These are phyloP conservation scores for Aspergillus candidus DNA, from an alignment of 2,329 filamentous ascomycete species.

Conservation along the genomic window DNA sequence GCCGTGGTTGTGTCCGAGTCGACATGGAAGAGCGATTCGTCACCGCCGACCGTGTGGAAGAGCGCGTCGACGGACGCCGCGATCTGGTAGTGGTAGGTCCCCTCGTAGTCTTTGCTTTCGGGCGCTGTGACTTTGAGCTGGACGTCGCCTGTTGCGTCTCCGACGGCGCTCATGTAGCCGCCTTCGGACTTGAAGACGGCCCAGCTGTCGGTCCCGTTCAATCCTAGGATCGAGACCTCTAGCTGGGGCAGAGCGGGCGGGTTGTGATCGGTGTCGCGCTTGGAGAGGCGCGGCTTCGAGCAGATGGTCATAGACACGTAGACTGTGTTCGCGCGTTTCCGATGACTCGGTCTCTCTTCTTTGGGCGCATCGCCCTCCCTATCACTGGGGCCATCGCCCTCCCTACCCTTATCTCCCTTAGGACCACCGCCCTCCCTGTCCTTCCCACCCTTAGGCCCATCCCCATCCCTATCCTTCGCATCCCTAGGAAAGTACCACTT, in stretches of 20 bases:
- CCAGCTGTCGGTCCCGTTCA: constrained; percentile 49
- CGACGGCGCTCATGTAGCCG: constrained; percentile 62
- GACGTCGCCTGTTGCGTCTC: constrained; percentile 60
- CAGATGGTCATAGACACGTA: constrained; percentile 87
- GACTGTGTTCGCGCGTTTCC: constrained; percentile 46
- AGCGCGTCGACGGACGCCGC: constrained; percentile 73
- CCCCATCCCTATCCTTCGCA: constrained; percentile 38
- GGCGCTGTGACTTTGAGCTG: constrained; percentile 73
- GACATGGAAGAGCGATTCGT: constrained; percentile 64
- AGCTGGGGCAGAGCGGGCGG: constrained; percentile 61
- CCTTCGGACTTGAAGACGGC: constrained; percentile 51
- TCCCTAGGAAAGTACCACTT: constrained; percentile 59
- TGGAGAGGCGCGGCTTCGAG: constrained; percentile 60
- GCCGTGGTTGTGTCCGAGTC: constrained; percentile 78
- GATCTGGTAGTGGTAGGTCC: constrained; percentile 72
- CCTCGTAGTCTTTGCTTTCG: constrained; percentile 55
- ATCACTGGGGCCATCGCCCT: constrained; percentile 24
- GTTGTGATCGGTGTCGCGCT: constrained; percentile 31
- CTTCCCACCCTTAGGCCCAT: no score
- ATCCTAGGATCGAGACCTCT: constrained; percentile 68
- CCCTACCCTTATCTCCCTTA: no score
- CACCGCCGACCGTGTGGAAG: constrained; percentile 58
- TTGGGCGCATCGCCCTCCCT: no score
- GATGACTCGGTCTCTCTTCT: constrained; percentile 24
- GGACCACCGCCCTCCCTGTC: no score